A percentile compares a stretch with the other conserved stretches of the same genome.
Conservation (phyloP, 345 rosid genomes). For the Conringia planisiliqua region DNA sequence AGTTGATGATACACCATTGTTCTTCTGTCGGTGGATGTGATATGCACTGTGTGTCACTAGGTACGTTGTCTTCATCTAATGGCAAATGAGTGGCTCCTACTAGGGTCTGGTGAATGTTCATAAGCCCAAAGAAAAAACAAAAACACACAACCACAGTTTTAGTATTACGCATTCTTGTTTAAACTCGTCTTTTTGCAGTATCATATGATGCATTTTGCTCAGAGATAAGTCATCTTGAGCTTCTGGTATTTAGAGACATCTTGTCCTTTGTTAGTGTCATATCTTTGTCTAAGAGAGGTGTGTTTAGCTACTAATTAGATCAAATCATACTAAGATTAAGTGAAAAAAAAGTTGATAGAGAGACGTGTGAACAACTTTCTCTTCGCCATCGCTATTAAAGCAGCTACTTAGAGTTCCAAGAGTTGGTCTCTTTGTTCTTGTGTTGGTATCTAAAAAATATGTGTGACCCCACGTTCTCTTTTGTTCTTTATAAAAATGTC, state of each 20-base stretch:
- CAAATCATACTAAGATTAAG: neutral
- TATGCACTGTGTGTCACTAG: conserved; percentile 4
- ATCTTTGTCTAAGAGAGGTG: conserved; percentile 7
- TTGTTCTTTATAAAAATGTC: conserved; percentile 33
- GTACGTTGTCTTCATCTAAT: conserved; percentile 9
- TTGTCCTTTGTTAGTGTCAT: neutral
- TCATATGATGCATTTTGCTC: neutral
- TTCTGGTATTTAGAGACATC: neutral
- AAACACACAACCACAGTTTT: neutral
- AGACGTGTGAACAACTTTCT: conserved; percentile 21
- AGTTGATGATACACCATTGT: conserved; percentile 5
- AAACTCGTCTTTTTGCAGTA: conserved; percentile 2
- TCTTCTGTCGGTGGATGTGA: conserved; percentile 31
- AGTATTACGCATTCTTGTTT: conserved; percentile 4
- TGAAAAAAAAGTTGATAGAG: neutral
- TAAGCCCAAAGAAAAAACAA: neutral
- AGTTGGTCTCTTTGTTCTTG: conserved; percentile 16
- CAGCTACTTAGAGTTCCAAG: conserved; percentile 30
- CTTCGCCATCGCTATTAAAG: conserved; percentile 19
- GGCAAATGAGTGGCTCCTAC: conserved; percentile 28
- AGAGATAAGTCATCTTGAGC: neutral
- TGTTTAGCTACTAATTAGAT: conserved; percentile 9
- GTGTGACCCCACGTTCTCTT: conserved; percentile 24
- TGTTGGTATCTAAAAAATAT: conserved; percentile 21
- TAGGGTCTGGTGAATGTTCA: conserved; percentile 1